Evolutionary conservation across 257 asterid genomes (phyloP).

Genomic region (Nemophila menziesii): DNA sequence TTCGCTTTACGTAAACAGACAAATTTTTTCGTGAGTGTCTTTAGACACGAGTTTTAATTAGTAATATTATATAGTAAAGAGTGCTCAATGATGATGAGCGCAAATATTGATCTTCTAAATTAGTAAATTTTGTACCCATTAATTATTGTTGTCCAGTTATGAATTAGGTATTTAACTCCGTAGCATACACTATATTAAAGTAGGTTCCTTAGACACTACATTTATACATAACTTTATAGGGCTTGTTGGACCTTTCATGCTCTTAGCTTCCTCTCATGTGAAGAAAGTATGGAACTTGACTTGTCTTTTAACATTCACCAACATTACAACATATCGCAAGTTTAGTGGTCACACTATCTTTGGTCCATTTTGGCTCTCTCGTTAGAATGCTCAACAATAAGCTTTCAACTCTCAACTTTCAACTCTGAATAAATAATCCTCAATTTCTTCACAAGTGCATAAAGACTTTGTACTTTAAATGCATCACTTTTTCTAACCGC

Average conservation of each 20-base stretch:
- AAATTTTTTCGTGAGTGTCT: too few species aligned
- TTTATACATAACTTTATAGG: slow-evolving; percentile 5
- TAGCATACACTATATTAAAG: neutral
- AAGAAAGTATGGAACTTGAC: slow-evolving; percentile 10
- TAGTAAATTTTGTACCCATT: slow-evolving; percentile 1
- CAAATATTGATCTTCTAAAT: too few species aligned
- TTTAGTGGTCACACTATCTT: neutral
- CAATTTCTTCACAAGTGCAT: too few species aligned
- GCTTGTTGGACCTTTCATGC: slow-evolving; percentile 1
- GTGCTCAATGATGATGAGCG: too few species aligned
- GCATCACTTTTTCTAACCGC: too few species aligned
- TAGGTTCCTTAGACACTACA: slow-evolving; percentile 7
- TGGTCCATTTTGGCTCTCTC: slow-evolving; percentile 1
- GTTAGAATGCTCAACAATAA: neutral
- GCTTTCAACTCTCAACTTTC: too few species aligned
- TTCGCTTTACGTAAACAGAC: too few species aligned
- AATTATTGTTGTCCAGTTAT: neutral
- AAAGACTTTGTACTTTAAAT: too few species aligned
- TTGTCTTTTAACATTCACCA: neutral
- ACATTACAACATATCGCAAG: neutral
- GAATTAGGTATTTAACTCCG: neutral
- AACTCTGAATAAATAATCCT: too few species aligned
- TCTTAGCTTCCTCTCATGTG: slow-evolving; percentile 3
- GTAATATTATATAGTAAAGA: too few species aligned
- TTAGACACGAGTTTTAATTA: too few species aligned